Base-by-base conservation (phyloP, 2,329 filamentous ascomycete genomes). In the Delphinella strobiligena region DNA sequence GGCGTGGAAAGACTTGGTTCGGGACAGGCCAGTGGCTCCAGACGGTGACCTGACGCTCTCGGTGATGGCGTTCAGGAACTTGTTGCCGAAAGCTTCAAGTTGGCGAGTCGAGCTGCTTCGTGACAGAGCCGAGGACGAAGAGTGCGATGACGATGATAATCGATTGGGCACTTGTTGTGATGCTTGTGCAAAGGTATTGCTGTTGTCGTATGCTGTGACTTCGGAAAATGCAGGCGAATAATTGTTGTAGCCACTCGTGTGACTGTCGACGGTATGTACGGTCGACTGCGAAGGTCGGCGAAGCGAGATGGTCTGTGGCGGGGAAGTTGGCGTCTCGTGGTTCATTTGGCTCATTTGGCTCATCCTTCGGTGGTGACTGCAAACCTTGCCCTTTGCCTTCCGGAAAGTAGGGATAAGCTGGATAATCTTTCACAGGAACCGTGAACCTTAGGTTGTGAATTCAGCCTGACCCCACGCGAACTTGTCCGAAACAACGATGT, bases 31-130 rank as follows among this genome's bases (percentile, higher is more conserved):
- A 19, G 36, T 36, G 17, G 37, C 40, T 14, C 29, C 41, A n/a
- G 40, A 35, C 15, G 44, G 38, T 14, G 37, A 19, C 40, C 43
- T 43, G 29, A 44, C 41, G 34, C 39, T 43, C 18, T 46, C 44
- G 10, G 44, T 41, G 7, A 43, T 34, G 41, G 44, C 41, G 19
- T 24, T 39, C 31, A 47, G 36, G 30, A 47, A 35, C 14, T 41
- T 36, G 11, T 37, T 42, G 14, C 45, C 45, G 38, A 47, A 42
- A 19, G 42, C 41, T 17, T 35, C 14, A 12, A 18, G 17, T 17
- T 17, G 14, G 33, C 14, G 14, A 36, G 32, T 32, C 16, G 35
- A 34, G 17, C 31, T 27, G 22, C 34, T 34, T 15, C 34, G 34
- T 15, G 40, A 42, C n/a, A 22, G 32, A 35, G 33, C 34, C 17